Evolutionary conservation across 805 yeast genomes (phyloP).

Genomic region (Clavispora asparagi): DNA sequence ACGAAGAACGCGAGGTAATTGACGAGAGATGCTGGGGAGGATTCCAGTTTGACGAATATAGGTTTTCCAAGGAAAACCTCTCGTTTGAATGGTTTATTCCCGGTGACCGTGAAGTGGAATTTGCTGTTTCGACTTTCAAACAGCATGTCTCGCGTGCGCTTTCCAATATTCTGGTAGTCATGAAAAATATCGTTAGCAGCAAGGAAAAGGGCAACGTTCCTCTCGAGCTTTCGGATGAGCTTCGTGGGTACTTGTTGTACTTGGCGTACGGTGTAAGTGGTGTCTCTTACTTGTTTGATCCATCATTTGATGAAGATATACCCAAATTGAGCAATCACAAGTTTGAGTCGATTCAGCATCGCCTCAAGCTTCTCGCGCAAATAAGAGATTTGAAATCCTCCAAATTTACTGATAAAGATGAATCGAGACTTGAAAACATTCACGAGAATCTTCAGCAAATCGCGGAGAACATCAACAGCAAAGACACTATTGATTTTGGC

Average conservation of each 20-base stretch:
- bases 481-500: slow-evolving; percentile 14
- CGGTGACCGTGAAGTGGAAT: slow-evolving; percentile 43
- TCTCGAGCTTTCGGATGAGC: slow-evolving; percentile 42
- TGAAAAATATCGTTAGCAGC: slow-evolving; percentile 15
- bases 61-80: slow-evolving; percentile 47
- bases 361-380: slow-evolving; percentile 29
- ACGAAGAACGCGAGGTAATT: slow-evolving; percentile 31
- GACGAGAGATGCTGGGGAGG: slow-evolving; percentile 70
- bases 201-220: slow-evolving; percentile 14
- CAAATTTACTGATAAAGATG: slow-evolving; percentile 17
- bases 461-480: slow-evolving; percentile 24
- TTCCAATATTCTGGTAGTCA: slow-evolving; percentile 33
- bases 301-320: slow-evolving; percentile 51
- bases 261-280: slow-evolving; percentile 65
- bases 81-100: slow-evolving; percentile 78
- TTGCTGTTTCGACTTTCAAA: slow-evolving; percentile 58
- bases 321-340: slow-evolving; percentile 30
- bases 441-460: slow-evolving; percentile 31
- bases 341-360: slow-evolving; percentile 28
- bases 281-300: slow-evolving; percentile 65
- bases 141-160: slow-evolving; percentile 42
- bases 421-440: slow-evolving; percentile 20
- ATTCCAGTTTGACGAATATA: slow-evolving; percentile 49
- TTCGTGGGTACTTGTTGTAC: slow-evolving; percentile 51
- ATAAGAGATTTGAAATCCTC: slow-evolving; percentile 22